Evolutionary conservation across 2,329 filamentous ascomycete genomes (phyloP), one percentile per base, ranked within the genome.

Genomic region (Diplodia scrobiculata): DNA sequence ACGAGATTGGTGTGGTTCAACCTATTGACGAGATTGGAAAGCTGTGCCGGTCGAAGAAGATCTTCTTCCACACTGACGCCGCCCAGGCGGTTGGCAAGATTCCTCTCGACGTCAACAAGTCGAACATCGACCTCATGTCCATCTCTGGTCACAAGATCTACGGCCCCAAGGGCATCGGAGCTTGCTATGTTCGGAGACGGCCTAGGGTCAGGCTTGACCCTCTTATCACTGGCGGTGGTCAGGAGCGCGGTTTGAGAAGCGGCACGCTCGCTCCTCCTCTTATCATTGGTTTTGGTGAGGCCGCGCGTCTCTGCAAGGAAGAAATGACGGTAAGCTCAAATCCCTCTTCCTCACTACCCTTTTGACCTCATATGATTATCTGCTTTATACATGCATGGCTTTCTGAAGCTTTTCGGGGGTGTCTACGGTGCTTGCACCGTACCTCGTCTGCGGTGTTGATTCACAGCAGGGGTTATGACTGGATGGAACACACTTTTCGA

Each of bases 31-130:
- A 97, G 80, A 99, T 99, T 76, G 95, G 95, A 74, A 90, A 89
- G 79, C 83, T 99, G 14, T 99, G 95, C 79, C 88, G 95, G 60
- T 85, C 87, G 65, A 95, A 91, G 79, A 97, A 97, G 83, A 84
- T 97, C 52, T 99, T 97, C 80, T 99, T 99, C 86, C 95, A 99
- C 81, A 96, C 92, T 27, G 95, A 99, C 78, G 95, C 85, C 62
- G 95, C 95, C 0, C 95, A 99, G 81, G 95, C 95, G 17, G 93
- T 98, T n/a, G 95, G 95, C 75, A 99, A 99, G 83, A 97, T 99
- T 59, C 92, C 93, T 0, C 82, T 99, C 55, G 92, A 97, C 73
- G 95, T 99, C 74, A 97, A 98, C 79, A 91, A 91, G 79, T 94
- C 97, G 92, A 96, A 97, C 78, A 89, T 99, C 70, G 95, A 99